Evolutionary conservation across 2,329 filamentous ascomycete genomes (phyloP), one percentile per base, ranked within the genome.

Genomic region (Fusarium ambrosium): DNA sequence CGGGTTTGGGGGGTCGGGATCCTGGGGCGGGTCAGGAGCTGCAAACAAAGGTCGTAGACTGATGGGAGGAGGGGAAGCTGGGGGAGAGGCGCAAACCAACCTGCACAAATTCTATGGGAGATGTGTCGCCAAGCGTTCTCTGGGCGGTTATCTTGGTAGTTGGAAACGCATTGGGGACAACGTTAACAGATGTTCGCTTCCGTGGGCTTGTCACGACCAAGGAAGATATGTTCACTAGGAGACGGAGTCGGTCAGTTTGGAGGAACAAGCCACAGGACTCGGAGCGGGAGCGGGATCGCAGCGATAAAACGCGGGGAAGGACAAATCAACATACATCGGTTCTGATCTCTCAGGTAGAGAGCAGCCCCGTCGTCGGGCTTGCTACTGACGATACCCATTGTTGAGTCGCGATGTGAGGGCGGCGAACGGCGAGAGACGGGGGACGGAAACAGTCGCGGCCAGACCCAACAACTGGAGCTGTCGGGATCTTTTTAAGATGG

Each of bases 331-430:
- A 82, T 89, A 98, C 97, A 91, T 89, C 95, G 92, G 83, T 91
- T 94, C 88, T 98, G 97, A 83, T 99, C 97, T 86, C 94, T 93
- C 82, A 98, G 88, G 83, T 93, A 97, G 82, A 98, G 87, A 79
- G 91, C 86, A 78, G 91, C 89, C 82, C 92, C 94, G 80, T 98
- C 95, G 79, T 97, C 95, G 80, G 92, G 92, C 85, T 92, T 93
- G 88, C 95, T 98, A 84, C 91, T 92, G 85, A 98, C 92, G 87
- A 93, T 95, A 82, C 97, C 97, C 97, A 99, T 99, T 63, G 83
- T 85, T 89, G 86, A 83, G 67, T 69, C 70, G 66, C 59, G 71
- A 71, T 70, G 72, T 62, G 69, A 71, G 68, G 63, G 68, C 64
- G 69, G 64, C 69, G 73, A 67, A 66, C 65, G 66, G 73, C 61